These are phyloP conservation scores for Lactarius psammicola DNA, from an alignment of 768 basidiomycete genomes.

Conservation along the genomic window DNA sequence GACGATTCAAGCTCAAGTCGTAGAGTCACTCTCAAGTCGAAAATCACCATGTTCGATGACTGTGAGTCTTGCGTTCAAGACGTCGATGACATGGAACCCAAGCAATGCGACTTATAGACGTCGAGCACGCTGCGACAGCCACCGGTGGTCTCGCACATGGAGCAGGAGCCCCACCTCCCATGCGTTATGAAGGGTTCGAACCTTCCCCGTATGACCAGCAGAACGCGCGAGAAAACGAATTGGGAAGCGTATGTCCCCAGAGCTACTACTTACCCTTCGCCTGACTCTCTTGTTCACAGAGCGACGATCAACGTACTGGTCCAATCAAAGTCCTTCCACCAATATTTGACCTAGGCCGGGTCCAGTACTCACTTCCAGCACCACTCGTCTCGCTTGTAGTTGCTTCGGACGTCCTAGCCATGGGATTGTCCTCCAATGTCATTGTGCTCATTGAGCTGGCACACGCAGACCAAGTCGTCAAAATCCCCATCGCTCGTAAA, in stretches of 20 bases:
- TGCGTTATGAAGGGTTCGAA: constrained; percentile 91
- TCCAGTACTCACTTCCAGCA: constrained; percentile 87
- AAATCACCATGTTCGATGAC: constrained; percentile 40
- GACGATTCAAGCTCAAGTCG: background rate
- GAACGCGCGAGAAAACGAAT: constrained; percentile 47
- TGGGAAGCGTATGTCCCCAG: constrained; percentile 27
- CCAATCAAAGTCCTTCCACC: constrained; percentile 45
- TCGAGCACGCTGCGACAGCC: constrained; percentile 74
- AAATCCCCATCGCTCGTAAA: constrained; percentile 74
- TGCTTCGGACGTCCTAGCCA: constrained; percentile 82
- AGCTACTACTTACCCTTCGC: constrained; percentile 10
- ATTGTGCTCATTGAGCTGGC: constrained; percentile 89
- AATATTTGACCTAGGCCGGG: constrained; percentile 80
- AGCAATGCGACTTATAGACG: constrained; percentile 50
- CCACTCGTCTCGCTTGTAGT: constrained; percentile 80
- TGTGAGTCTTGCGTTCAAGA: constrained; percentile 34
- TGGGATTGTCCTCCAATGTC: constrained; percentile 73
- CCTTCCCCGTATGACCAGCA: constrained; percentile 57
- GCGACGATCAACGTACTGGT: constrained; percentile 32
- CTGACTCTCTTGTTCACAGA: constrained; percentile 33
- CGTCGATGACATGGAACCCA: constrained; percentile 10
- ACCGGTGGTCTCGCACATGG: constrained; percentile 39
- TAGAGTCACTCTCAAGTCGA: background rate
- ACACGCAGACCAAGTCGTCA: constrained; percentile 81
- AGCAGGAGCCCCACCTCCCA: constrained; percentile 47